A percentile compares a stretch with the other conserved stretches of the same genome.
phyloP scores from a whole-genome alignment of 441 rosid species.

The Hura crepitans region DNA sequence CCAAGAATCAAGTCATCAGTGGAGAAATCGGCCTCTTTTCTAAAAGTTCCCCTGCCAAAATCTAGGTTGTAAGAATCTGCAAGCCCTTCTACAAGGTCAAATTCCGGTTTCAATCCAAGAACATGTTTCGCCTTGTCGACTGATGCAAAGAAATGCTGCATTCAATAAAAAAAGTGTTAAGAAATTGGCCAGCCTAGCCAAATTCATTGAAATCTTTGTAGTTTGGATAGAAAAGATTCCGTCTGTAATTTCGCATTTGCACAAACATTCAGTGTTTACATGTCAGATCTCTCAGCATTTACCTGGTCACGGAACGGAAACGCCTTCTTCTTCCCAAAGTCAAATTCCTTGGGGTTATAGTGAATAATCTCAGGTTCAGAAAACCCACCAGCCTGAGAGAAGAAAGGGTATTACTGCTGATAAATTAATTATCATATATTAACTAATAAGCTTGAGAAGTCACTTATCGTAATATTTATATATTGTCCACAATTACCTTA shows the following conservation, averaged over 20 bases:
- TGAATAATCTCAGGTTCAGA: conserved; percentile 89
- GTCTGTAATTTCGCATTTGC: background rate
- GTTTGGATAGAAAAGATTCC: background rate
- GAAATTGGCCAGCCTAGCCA: background rate
- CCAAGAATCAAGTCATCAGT: conserved; percentile 79
- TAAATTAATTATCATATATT: background rate
- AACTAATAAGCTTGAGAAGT: background rate
- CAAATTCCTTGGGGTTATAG: conserved; percentile 87
- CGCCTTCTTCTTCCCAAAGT: conserved; percentile 93
- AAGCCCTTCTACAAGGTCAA: conserved; percentile 76
- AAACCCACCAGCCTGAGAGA: conserved; percentile 76
- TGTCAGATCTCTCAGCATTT: conserved; percentile 16
- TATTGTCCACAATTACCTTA: conserved; percentile 48
- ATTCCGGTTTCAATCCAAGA: conserved; percentile 70
- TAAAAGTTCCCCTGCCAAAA: conserved; percentile 75
- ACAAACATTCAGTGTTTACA: background rate
- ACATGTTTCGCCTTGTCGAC: conserved; percentile 81
- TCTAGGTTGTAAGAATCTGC: conserved; percentile 86
- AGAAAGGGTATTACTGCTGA: background rate
- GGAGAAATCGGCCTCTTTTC: conserved; percentile 90
- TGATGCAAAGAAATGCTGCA: conserved; percentile 96
- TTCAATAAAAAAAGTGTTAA: background rate
- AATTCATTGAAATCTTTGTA: background rate
- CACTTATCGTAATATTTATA: too few species aligned
- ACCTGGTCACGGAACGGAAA: conserved; percentile 99